Evolutionary conservation across 306 rosid genomes (phyloP).

Genomic region (Corylus heterophylla): DNA sequence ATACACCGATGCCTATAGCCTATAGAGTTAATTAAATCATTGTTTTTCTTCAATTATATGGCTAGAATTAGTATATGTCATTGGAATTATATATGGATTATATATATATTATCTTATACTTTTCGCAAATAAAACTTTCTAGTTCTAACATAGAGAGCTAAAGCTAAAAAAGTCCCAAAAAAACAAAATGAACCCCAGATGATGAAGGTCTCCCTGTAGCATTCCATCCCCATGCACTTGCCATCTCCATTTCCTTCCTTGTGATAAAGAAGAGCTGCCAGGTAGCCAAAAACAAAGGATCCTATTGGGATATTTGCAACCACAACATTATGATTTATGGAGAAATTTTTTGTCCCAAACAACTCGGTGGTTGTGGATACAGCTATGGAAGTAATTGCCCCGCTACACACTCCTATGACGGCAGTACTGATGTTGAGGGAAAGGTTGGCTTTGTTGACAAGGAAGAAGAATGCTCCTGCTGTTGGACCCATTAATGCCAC

Average conservation of each 20-base stretch:
- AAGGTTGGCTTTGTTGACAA: conserved; percentile 38
- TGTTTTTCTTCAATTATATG: neutral
- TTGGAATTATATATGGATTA: no score
- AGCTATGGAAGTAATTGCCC: conserved; percentile 72
- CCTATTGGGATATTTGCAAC: conserved; percentile 85
- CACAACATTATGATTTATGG: conserved; percentile 77
- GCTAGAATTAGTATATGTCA: no score
- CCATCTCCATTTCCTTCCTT: conserved; percentile 41
- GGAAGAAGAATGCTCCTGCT: conserved; percentile 61
- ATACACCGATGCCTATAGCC: no score
- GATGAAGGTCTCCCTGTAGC: conserved; percentile 57
- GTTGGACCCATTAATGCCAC: conserved; percentile 50
- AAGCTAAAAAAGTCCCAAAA: conserved; percentile 56
- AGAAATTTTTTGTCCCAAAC: conserved; percentile 67
- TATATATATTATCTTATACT: neutral
- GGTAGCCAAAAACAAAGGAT: conserved; percentile 58
- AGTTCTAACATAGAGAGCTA: conserved; percentile 52
- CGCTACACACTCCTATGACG: conserved; percentile 70
- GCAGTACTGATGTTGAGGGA: conserved; percentile 59
- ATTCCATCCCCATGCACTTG: conserved; percentile 70
- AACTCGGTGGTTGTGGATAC: conserved; percentile 73
- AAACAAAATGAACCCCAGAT: conserved; percentile 69
- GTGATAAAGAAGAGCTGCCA: conserved; percentile 57
- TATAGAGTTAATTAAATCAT: no score
- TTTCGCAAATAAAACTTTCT: conserved; percentile 54